Conservation (phyloP, 441 rosid genomes). For the Bocquillonia castaneifolia region DNA sequence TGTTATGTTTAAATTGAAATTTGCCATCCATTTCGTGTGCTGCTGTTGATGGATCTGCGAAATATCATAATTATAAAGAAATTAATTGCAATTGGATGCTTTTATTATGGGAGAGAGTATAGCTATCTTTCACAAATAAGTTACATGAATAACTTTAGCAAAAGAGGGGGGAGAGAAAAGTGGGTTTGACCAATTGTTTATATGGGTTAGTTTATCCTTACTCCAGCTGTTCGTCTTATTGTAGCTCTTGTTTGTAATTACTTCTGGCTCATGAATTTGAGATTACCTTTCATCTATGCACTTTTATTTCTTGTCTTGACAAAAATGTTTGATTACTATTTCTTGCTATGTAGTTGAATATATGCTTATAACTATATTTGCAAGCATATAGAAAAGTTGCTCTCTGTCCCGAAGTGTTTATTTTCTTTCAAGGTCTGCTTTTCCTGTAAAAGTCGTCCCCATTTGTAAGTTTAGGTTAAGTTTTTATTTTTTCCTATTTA, state of each 20-base stretch:
- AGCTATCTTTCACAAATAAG: not conserved
- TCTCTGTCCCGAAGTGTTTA: not conserved
- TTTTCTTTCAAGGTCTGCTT: not conserved
- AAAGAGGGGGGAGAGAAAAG: not conserved
- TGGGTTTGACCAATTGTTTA: not conserved
- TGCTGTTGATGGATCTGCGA: slow-evolving; percentile 2
- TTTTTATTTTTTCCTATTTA: not conserved
- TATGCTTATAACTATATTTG: not conserved
- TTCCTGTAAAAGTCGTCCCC: not conserved
- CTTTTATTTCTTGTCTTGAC: not conserved
- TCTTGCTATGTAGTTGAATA: not conserved
- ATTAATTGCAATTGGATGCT: not conserved
- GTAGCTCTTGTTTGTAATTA: not conserved
- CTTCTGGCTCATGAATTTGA: not conserved
- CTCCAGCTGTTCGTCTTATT: not conserved
- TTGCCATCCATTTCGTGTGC: not conserved
- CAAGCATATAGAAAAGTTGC: not conserved
- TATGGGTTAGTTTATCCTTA: not conserved
- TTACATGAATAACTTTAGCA: not conserved
- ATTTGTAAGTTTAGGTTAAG: not conserved
- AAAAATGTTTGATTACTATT: no score
- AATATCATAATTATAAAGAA: not conserved
- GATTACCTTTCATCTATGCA: not conserved
- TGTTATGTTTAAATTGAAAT: not conserved
- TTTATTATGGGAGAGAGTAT: not conserved